A percentile compares a stretch with the other conserved stretches of the same genome.
Conservation (phyloP, 495 filamentous ascomycete species). For the Penicillium malachiteum region DNA sequence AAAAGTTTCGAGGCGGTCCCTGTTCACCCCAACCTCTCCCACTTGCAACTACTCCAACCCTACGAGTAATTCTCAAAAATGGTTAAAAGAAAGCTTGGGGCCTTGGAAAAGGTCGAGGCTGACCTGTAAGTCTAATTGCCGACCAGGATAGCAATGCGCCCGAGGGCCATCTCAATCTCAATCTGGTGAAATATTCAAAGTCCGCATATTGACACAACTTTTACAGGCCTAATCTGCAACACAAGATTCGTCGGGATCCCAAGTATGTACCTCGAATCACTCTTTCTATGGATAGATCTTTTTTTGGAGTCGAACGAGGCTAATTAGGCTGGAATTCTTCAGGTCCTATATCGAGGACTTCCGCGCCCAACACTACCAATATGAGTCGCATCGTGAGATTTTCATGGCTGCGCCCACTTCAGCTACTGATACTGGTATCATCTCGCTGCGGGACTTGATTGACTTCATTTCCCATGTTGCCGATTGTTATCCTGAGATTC, state of each 20-base stretch:
- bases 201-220: slow-evolving; percentile 21
- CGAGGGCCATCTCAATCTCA: slow-evolving; percentile 9
- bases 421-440: slow-evolving; percentile 69
- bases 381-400: slow-evolving; percentile 86
- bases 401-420: slow-evolving; percentile 80
- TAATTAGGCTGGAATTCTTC: slow-evolving; percentile 3
- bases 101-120: slow-evolving; percentile 92
- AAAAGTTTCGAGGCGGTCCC: slow-evolving; percentile 39
- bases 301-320: slow-evolving; percentile 2
- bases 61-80: slow-evolving; percentile 38
- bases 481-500: slow-evolving; percentile 84
- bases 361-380: slow-evolving; percentile 83
- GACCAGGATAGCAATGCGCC: slow-evolving; percentile 22
- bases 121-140: slow-evolving; percentile 59
- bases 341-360: slow-evolving; percentile 87
- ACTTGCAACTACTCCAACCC: slow-evolving; percentile 9
- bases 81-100: slow-evolving; percentile 83
- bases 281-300: not conserved
- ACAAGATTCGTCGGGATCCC: slow-evolving; percentile 84
- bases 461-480: slow-evolving; percentile 91
- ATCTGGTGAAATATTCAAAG: not conserved
- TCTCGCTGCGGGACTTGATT: slow-evolving; percentile 79
- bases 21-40: slow-evolving; percentile 21
- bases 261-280: slow-evolving; percentile 47
- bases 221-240: slow-evolving; percentile 73